Percentiles rank a stretch among this genome's conserved stretches.
These are phyloP conservation scores for Adansonia gregorii DNA, from an alignment of 441 rosid genomes.

Conservation along the genomic window DNA sequence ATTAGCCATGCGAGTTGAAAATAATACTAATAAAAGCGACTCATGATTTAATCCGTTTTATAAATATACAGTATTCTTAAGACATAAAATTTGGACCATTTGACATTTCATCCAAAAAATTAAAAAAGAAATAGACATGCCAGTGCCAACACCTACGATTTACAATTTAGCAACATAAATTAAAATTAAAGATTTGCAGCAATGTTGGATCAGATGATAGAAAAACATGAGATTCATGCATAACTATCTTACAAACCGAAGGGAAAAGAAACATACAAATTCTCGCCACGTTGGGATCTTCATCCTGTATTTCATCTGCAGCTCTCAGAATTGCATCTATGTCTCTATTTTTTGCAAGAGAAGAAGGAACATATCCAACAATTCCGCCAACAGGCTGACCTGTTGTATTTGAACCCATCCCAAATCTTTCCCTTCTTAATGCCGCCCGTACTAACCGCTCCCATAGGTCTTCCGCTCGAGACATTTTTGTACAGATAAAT, in stretches of 20 bases:
- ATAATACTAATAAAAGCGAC: neutral
- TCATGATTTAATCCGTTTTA: neutral
- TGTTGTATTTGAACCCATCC: conserved; percentile 43
- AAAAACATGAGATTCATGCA: neutral
- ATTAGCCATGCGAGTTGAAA: conserved; percentile 5
- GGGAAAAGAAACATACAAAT: conserved; percentile 55
- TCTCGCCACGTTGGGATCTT: conserved; percentile 82
- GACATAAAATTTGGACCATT: neutral
- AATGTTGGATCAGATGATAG: neutral
- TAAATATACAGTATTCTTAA: neutral
- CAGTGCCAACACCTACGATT: neutral
- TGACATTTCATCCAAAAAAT: neutral
- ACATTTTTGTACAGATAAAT: conserved; percentile 50
- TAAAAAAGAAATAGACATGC: neutral
- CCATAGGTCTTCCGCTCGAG: conserved; percentile 79
- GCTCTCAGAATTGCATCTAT: conserved; percentile 91
- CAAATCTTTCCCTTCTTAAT: conserved; percentile 65
- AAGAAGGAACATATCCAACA: conserved; percentile 84
- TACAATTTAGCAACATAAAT: neutral
- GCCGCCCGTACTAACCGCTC: conserved; percentile 90
- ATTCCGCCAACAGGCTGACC: conserved; percentile 65
- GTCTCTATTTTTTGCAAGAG: conserved; percentile 79
- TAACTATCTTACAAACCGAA: neutral
- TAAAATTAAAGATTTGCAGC: neutral
- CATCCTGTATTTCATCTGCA: conserved; percentile 96